These are phyloP conservation scores for Rhynchospora breviuscula DNA, from an alignment of 176 grass and related monocot species.

Conservation along the genomic window DNA sequence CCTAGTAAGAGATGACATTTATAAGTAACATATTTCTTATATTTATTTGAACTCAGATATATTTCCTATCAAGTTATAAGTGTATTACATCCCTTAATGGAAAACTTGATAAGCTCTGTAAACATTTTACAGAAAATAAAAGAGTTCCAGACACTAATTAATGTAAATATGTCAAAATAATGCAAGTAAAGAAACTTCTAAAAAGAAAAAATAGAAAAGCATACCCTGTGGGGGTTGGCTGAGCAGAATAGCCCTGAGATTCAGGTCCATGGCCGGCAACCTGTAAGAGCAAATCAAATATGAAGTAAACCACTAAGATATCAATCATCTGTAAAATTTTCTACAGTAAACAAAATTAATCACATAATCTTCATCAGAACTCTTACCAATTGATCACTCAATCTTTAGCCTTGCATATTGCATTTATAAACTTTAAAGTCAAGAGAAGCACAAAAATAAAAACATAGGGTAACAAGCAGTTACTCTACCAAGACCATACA, in stretches of 20 bases:
- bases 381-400: not conserved
- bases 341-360: not conserved
- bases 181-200: not conserved
- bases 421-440: not conserved
- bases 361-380: not conserved
- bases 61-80: too few relatives aligned
- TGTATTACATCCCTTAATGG: too few relatives aligned
- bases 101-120: too few relatives aligned
- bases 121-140: too few relatives aligned
- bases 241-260: constrained; percentile 42
- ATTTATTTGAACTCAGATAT: not conserved
- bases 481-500: not conserved
- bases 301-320: constrained; percentile 19
- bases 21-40: constrained; percentile 1
- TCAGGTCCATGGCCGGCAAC: constrained; percentile 45
- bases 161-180: not conserved
- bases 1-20: constrained; percentile 31
- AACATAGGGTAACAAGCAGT: not conserved
- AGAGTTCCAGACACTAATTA: not conserved
- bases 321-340: not conserved
- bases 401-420: not conserved
- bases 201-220: not conserved
- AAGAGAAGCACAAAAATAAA: not conserved
- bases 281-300: constrained; percentile 34
- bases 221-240: constrained; percentile 13